These are phyloP conservation scores for Kwoniella pini DNA, from an alignment of 768 basidiomycete species.

Conservation along the genomic window DNA sequence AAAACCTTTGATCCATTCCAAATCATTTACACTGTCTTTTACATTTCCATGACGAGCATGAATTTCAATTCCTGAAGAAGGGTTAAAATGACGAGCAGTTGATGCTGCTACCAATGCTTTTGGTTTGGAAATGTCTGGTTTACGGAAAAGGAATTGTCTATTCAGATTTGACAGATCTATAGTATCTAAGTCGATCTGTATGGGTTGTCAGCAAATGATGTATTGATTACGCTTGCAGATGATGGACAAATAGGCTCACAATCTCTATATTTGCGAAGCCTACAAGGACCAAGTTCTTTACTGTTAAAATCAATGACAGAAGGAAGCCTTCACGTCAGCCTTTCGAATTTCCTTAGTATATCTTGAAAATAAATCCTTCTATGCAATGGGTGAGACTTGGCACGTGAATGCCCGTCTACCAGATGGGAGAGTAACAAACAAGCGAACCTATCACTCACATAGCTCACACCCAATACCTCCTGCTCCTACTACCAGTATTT, in stretches of 20 bases:
- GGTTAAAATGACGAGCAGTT: conserved; percentile 54
- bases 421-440: not conserved
- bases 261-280: conserved; percentile 91
- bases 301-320: conserved; percentile 60
- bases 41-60: conserved; percentile 91
- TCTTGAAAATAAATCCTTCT: no score
- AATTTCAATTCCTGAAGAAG: conserved; percentile 82
- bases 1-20: conserved; percentile 86
- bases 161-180: conserved; percentile 98
- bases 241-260: conserved; percentile 28
- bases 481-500: conserved; percentile 82
- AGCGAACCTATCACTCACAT: conserved; percentile 58
- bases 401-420: no score
- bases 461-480: conserved; percentile 98
- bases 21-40: conserved; percentile 85
- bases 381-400: no score
- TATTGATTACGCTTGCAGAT: no score
- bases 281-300: conserved; percentile 91
- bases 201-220: not conserved
- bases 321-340: no score
- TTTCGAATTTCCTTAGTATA: no score
- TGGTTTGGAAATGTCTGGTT: conserved; percentile 95
- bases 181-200: conserved; percentile 83
- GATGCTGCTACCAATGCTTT: conserved; percentile 74
- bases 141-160: conserved; percentile 92